These are phyloP conservation scores for Powellomyces hirtus DNA, from an alignment of 192 early-diverging fungal genomes.

Conservation along the genomic window DNA sequence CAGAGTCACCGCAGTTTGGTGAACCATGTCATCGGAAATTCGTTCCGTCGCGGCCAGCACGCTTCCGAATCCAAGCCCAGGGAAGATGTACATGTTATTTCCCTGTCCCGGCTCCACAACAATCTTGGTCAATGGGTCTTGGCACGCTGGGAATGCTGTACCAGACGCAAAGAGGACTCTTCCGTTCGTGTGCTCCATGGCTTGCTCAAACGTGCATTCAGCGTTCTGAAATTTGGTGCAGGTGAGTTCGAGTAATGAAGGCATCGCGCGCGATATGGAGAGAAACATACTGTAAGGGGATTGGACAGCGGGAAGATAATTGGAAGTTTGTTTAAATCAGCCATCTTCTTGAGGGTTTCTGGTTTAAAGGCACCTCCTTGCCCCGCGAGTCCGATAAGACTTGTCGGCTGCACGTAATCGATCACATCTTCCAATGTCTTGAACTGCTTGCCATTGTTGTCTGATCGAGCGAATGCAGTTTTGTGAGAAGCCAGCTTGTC, in stretches of 20 bases:
- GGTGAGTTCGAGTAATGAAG: background rate
- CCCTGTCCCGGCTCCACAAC: constrained; percentile 68
- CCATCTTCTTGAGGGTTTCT: constrained; percentile 72
- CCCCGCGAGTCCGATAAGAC: constrained; percentile 84
- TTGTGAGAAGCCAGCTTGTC: constrained; percentile 59
- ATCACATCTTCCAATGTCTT: constrained; percentile 70
- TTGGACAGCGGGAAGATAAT: constrained; percentile 89
- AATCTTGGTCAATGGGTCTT: constrained; percentile 58
- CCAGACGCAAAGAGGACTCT: constrained; percentile 94
- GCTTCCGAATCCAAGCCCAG: constrained; percentile 87
- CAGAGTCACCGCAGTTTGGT: constrained; percentile 73
- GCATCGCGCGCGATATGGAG: background rate
- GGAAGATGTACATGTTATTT: constrained; percentile 98
- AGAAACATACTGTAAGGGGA: constrained; percentile 42
- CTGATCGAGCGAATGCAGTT: constrained; percentile 73
- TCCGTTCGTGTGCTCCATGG: constrained; percentile 81
- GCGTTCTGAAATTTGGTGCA: constrained; percentile 58
- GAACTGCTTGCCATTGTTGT: constrained; percentile 81
- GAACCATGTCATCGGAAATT: constrained; percentile 83
- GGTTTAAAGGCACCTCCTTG: constrained; percentile 75
- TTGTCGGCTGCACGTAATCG: constrained; percentile 85
- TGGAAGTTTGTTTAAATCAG: constrained; percentile 68
- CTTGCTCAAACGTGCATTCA: constrained; percentile 93
- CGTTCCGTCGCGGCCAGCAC: constrained; percentile 64
- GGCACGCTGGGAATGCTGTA: constrained; percentile 84